Percentiles rank a stretch among this genome's conserved stretches.
These are phyloP conservation scores for Globisporangium splendens DNA, from an alignment of 352 stramenopile species.

Conservation along the genomic window DNA sequence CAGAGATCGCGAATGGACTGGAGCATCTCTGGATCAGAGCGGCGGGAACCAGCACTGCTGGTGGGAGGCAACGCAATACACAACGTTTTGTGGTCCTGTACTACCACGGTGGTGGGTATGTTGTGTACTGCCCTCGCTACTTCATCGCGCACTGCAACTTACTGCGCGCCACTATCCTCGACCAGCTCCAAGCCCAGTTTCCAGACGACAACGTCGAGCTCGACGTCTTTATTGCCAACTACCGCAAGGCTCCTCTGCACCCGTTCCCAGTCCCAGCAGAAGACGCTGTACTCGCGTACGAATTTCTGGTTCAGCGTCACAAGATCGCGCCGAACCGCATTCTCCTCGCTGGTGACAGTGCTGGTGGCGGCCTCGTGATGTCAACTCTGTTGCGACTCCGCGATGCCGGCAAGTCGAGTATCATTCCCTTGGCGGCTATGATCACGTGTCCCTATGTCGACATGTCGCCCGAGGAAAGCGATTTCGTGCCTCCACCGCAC, in stretches of 20 bases:
- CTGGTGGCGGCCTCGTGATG: slow-evolving; percentile 34
- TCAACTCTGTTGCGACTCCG: slow-evolving; percentile 36
- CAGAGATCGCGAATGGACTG: slow-evolving; percentile 26
- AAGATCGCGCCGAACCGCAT: slow-evolving; percentile 23
- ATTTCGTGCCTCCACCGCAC: neutral
- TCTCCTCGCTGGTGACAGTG: slow-evolving; percentile 44
- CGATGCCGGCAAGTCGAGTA: slow-evolving; percentile 4
- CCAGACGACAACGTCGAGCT: slow-evolving; percentile 16
- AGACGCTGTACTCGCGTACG: slow-evolving; percentile 30
- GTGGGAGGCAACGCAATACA: neutral
- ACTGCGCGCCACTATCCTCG: slow-evolving; percentile 11
- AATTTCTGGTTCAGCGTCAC: slow-evolving; percentile 25
- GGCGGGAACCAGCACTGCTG: neutral
- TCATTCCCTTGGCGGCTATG: slow-evolving; percentile 23
- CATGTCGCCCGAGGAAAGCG: slow-evolving; percentile 12
- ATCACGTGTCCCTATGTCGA: slow-evolving; percentile 27
- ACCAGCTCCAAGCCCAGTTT: neutral
- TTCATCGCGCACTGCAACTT: slow-evolving; percentile 28
- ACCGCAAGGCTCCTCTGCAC: slow-evolving; percentile 34
- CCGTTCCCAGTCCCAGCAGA: slow-evolving; percentile 28
- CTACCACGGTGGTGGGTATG: slow-evolving; percentile 35
- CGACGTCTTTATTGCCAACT: slow-evolving; percentile 36
- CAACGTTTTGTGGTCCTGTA: slow-evolving; percentile 29
- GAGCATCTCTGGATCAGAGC: slow-evolving; percentile 34
- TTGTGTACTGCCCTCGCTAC: slow-evolving; percentile 26